Evolutionary conservation across 306 rosid species (phyloP), one percentile per base, ranked within the genome.

Genomic region (Elaeagnus macrophylla): DNA sequence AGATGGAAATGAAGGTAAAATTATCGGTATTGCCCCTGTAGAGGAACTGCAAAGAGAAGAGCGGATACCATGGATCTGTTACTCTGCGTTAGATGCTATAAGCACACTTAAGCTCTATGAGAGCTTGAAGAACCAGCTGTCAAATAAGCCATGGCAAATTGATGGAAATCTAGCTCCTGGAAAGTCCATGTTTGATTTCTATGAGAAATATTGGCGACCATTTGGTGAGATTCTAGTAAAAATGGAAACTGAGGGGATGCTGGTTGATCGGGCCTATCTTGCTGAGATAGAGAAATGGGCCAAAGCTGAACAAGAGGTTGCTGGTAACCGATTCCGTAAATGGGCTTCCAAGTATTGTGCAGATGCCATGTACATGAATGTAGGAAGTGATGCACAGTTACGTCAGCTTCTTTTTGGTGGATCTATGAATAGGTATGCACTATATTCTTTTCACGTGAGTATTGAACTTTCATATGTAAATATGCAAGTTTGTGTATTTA

Each of bases 221-320:
- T 90, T 90, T 76, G 97, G 97, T 13, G 95, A 83, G 65, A 67
- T 90, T 78, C 84, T 90, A 52, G 88, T 79, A 50, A 68, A 35
- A 72, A 90, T 90, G 97, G 97, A 90, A 73, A 75, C 91, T 55
- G 94, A 86, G 77, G 97, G 97, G 55, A 86, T 90, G 95, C 76
- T 86, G 56, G 97, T 90, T 76, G 94, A 86, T 73, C 82, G 94
- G 35, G 74, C 67, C 41, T 81, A 86, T 86, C 88, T 90, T 42
- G 77, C 81, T 59, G 78, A 72, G 65, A 77, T 90, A 60, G 97
- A 90, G 72, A 86, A 90, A 75, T 74, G 83, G 65, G 97, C 97
- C 68, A 83, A 65, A 76, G 80, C 53, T 13, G 95, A 90, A 73
- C 91, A 90, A 68, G 91, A 67, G 72, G 53, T 86, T 69, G 94